Base-by-base conservation (phyloP, 1,284 basidiomycete species). In the Cutaneotrichosporon sp. region DNA sequence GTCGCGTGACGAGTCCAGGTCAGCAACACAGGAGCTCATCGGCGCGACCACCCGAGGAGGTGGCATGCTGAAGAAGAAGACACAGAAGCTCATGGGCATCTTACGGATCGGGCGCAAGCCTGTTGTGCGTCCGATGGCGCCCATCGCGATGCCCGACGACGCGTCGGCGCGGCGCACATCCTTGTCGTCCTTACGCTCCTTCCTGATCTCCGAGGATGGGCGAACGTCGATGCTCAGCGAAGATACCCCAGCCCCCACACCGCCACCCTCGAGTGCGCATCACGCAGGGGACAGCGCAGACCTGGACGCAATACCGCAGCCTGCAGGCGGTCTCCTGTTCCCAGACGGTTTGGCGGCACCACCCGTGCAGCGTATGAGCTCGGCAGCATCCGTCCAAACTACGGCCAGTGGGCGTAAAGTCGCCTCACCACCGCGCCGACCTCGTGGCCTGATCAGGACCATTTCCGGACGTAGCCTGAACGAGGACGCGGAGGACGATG, bases 61-160 rank as follows among this genome's bases (percentile, higher is more conserved):
- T 8, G 10, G 6, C 14, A 19, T 8, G 11, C 22, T 73, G 32
- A 71, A 67, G 55, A 62, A 64, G 34, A 68, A 68, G 60, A 65
- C 65, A 20, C 64, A 62, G 50, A 61, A 67, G 24, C 54, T 71
- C 14, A 38, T 71, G 20, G 55, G 62, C 39, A 55, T 71, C 6
- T 60, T 71, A 38, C 63, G 64, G 39, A 60, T 73, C 0, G 57
- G 57, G 1, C 33, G 41, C 10, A 38, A 35, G 17, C 34, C 49
- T 2, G 19, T 29, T 11, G 25, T 20, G 11, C 20, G 11, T 5
- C 9, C 37, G 16, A 29, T 35, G 6, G 5, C 25, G 12, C 24
- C 34, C 6, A 22, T 37, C 14, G 39, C 31, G 2, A 6, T 17
- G 8, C 17, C 26, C 11, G 31, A 34, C 12, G 24, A 34, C 8